Evolutionary conservation across 129 eudicot species (phyloP), one percentile per base, ranked within the genome.

Genomic region (Artemisia tridentata): DNA sequence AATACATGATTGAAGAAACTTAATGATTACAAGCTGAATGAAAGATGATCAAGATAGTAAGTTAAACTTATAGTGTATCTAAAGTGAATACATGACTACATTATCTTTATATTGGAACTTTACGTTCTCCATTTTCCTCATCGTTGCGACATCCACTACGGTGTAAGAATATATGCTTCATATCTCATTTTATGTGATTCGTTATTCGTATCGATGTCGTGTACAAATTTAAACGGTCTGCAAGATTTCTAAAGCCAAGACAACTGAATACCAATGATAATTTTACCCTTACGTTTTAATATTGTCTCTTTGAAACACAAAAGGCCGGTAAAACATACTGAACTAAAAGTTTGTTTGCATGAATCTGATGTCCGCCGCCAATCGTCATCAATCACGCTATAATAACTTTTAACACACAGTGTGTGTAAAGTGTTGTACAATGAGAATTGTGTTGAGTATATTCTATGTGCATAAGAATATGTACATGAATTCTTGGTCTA

Each of bases 71-170:
- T 34, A 29, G 6, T 34, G 43, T 62, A 29, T 54, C 34, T 45
- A 54, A 43, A 54, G 31, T 16, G 29, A 54, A 8, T 12, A 23
- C 43, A 54, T 68, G 48, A 68, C 47, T 29, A 12, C 38, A 61
- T 62, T 62, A 23, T 38, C 52, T 38, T 64, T n/a, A 11, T 1
- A 41, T 63, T 6, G 3, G 25, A 34, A 63, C 45, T 52, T 68
- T 14, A 41, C 72, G 11, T 46, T 43, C 66, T 74, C 72, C 66
- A 55, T 23, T 74, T 65, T 74, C 79, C 79, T 74, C 79, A 74
- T 74, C 27, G 8, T 25, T 72, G 27, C 27, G 48, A 54, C 66
- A 65, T 47, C 79, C 13, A 53, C 43, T 6, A 74, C 43, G 43
- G 72, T 56, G 57, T 25, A 74, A 53, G 66, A 54, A 65, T 65